Percentiles rank a stretch among this genome's conserved stretches.
These are phyloP conservation scores for Scheffersomyces cryptocercus DNA, from an alignment of 1,139 yeast genomes.

Conservation along the genomic window DNA sequence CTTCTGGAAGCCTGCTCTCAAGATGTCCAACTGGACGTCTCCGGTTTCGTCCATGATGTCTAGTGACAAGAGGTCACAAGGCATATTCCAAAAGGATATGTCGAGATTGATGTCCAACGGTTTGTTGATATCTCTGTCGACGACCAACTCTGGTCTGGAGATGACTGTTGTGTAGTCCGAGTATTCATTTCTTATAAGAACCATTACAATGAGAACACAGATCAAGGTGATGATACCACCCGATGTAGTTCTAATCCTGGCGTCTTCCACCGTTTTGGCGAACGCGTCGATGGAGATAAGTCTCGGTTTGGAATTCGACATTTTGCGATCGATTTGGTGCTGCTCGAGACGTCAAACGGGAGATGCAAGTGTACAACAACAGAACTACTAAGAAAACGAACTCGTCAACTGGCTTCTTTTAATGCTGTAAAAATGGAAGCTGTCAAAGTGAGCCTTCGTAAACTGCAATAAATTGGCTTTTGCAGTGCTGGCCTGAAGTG, in stretches of 20 bases:
- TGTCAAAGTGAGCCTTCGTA: too few relatives aligned
- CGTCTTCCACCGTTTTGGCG: constrained; percentile 93
- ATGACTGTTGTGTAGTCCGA: constrained; percentile 66
- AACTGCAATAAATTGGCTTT: too few relatives aligned
- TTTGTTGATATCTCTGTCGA: constrained; percentile 80
- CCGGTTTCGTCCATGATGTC: constrained; percentile 79
- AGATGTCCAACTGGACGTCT: constrained; percentile 72
- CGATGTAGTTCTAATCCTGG: constrained; percentile 79
- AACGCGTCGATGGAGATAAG: constrained; percentile 82
- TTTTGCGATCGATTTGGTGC: background rate
- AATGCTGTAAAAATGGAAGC: too few relatives aligned
- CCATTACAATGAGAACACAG: constrained; percentile 61
- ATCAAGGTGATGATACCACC: constrained; percentile 87
- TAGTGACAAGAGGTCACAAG: constrained; percentile 64
- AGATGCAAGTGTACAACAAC: too few relatives aligned
- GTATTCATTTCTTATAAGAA: constrained; percentile 76
- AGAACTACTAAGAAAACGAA: too few relatives aligned
- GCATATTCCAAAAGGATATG: constrained; percentile 76
- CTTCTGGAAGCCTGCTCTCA: constrained; percentile 70
- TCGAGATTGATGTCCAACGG: constrained; percentile 79
- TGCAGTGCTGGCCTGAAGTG: too few relatives aligned
- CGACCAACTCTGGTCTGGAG: constrained; percentile 79
- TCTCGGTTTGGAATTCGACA: constrained; percentile 37
- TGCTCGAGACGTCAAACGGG: too few relatives aligned
- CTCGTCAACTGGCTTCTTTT: too few relatives aligned